Conservation (phyloP, 345 rosid genomes). For the Orychophragmus violaceus region DNA sequence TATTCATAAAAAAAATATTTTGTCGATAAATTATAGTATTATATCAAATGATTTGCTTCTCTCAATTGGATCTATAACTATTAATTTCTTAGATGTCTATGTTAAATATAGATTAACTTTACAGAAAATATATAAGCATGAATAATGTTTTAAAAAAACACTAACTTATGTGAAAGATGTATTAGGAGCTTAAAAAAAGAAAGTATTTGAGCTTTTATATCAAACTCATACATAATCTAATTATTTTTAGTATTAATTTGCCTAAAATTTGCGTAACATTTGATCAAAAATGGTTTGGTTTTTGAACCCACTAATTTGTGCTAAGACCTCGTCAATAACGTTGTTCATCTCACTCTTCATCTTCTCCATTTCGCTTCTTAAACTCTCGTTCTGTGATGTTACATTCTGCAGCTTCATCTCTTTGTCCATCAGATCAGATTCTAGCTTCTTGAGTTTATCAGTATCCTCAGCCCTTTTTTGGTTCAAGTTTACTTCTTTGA, state of each 20-base stretch:
- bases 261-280: no score
- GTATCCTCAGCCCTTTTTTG: conserved; percentile 39
- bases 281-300: no score
- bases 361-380: conserved; percentile 46
- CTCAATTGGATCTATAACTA: neutral
- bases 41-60: neutral
- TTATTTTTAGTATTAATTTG: no score
- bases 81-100: neutral
- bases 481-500: conserved; percentile 23
- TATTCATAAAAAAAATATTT: no score
- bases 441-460: conserved; percentile 48
- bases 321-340: conserved; percentile 54
- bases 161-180: neutral
- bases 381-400: conserved; percentile 47
- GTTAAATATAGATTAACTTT: neutral
- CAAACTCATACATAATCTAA: neutral
- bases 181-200: no score
- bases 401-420: conserved; percentile 45
- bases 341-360: conserved; percentile 44
- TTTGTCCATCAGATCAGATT: conserved; percentile 46
- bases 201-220: neutral
- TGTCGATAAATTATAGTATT: no score
- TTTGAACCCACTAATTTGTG: no score
- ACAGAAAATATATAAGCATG: neutral
- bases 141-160: neutral